Evolutionary conservation across 2,329 filamentous ascomycete genomes (phyloP).

Genomic region (Colletotrichum viniferum): DNA sequence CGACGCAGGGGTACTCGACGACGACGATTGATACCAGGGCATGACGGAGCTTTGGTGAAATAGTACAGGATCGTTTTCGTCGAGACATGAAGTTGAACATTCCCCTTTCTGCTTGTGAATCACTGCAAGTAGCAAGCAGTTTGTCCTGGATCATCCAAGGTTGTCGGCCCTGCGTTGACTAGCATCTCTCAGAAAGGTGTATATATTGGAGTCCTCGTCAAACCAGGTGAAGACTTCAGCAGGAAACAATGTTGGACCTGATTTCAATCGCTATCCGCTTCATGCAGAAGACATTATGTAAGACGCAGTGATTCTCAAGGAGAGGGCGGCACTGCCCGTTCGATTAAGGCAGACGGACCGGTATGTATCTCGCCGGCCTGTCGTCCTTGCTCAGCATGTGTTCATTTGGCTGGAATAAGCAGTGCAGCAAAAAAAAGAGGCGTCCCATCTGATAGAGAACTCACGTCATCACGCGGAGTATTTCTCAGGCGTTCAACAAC

Average conservation of each 20-base stretch:
- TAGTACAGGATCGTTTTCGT: not conserved
- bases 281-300: fast-evolving
- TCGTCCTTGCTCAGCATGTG: fast-evolving
- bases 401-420: not conserved
- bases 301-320: too few relatives aligned
- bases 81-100: too few relatives aligned
- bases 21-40: not conserved
- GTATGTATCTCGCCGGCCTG: not conserved
- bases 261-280: too few relatives aligned
- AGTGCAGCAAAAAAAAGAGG: fast-evolving
- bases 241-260: too few relatives aligned
- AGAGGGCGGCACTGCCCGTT: too few relatives aligned
- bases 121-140: too few relatives aligned
- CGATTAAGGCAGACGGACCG: fast-evolving
- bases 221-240: not conserved
- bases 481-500: fast-evolving
- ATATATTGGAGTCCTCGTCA: not conserved
- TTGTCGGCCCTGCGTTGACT: fast-evolving
- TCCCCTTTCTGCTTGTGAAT: too few relatives aligned
- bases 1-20: not conserved
- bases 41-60: not conserved
- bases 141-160: not conserved
- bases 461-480: not conserved
- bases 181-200: fast-evolving
- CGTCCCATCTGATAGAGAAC: fast-evolving